phyloP scores from a whole-genome alignment of 805 yeast species.

The Hanseniaspora vineae region DNA sequence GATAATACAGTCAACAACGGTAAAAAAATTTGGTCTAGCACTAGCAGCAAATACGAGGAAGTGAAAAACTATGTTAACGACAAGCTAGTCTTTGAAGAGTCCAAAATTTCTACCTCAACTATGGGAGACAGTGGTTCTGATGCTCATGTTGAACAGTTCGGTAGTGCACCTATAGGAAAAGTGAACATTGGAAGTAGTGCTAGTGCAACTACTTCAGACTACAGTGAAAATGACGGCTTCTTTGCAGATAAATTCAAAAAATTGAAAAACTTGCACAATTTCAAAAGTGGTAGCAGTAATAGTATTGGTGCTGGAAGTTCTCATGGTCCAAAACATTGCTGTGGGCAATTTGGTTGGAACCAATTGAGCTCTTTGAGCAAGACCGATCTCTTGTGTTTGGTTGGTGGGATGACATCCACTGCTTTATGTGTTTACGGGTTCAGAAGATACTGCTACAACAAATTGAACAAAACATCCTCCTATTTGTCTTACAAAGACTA shows the following conservation, averaged over 20 bases:
- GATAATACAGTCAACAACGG: background rate
- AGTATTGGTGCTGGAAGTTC: background rate
- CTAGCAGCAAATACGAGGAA: background rate
- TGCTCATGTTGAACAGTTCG: background rate
- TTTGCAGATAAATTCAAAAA: background rate
- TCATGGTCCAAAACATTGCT: background rate
- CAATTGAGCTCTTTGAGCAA: background rate
- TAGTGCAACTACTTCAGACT: background rate
- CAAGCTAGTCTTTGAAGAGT: background rate
- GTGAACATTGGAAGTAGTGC: too few species aligned
- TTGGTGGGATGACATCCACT: background rate
- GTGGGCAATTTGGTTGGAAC: background rate
- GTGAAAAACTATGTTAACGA: background rate
- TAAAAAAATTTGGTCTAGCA: background rate
- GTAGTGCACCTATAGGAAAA: too few species aligned
- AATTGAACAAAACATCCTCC: constrained; percentile 1
- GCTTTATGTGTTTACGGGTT: background rate
- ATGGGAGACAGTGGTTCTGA: background rate
- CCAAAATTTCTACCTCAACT: background rate
- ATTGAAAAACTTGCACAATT: background rate
- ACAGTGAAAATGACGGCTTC: background rate
- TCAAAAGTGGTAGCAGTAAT: background rate
- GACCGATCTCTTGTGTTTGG: background rate
- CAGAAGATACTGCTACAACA: constrained; percentile 1
- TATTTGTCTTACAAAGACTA: constrained; percentile 2